phyloP scores from a whole-genome alignment of 2,329 filamentous ascomycete species.

The Ophiosphaerella herpotricha region DNA sequence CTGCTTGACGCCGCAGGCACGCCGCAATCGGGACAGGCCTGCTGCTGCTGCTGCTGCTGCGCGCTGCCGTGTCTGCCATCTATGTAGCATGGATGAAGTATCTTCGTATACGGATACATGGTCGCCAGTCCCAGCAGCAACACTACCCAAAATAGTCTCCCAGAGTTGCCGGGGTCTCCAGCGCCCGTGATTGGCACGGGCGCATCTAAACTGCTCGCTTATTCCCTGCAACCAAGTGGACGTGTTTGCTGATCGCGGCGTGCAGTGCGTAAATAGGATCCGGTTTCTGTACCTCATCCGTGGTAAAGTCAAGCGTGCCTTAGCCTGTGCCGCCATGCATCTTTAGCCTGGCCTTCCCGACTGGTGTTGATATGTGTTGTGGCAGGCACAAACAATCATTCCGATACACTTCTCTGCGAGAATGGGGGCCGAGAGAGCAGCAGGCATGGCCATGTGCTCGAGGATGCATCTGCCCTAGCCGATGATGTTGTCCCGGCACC shows the following conservation, averaged over 20 bases:
- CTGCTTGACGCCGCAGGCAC: not conserved
- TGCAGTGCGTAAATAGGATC: constrained; percentile 29
- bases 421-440: constrained; percentile 5
- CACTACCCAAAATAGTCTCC: constrained; percentile 39
- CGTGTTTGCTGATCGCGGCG: constrained; percentile 44
- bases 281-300: constrained; percentile 28
- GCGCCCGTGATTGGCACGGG: constrained; percentile 38
- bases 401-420: constrained; percentile 5
- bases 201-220: constrained; percentile 29
- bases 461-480: constrained; percentile 16
- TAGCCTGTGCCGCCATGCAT: constrained; percentile 27
- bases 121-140: constrained; percentile 21
- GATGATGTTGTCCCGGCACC: constrained; percentile 17
- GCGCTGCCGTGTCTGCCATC: constrained; percentile 5
- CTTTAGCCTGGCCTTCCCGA: constrained; percentile 18
- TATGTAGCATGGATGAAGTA: too few relatives aligned
- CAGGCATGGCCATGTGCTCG: not conserved
- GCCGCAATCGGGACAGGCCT: constrained; percentile 7
- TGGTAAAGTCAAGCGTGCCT: constrained; percentile 28
- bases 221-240: constrained; percentile 41
- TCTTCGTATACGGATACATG: constrained; percentile 1
- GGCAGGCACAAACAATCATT: constrained; percentile 9
- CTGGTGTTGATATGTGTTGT: not conserved
- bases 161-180: constrained; percentile 14
- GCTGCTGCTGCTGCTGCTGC: constrained; percentile 7